A percentile compares a stretch with the other conserved stretches of the same genome.
Conservation (phyloP, 352 stramenopile genomes). For the Globisporangium cystogenes region DNA sequence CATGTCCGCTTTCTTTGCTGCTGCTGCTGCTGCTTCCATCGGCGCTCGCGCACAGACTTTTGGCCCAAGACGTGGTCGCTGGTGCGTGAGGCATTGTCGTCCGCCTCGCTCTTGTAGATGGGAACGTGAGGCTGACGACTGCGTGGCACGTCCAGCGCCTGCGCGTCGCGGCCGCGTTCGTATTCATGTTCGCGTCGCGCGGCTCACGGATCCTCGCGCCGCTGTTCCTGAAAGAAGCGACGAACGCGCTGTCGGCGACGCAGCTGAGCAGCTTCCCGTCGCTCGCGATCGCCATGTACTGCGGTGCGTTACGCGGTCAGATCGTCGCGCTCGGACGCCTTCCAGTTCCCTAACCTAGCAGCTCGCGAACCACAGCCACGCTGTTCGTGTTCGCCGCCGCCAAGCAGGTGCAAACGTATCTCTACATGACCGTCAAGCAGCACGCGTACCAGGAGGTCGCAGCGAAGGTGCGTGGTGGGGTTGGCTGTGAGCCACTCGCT, state of each 20-base stretch:
- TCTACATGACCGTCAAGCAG: conserved; percentile 95
- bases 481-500: neutral
- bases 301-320: conserved; percentile 20
- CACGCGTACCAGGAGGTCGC: conserved; percentile 95
- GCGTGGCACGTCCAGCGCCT: conserved; percentile 24
- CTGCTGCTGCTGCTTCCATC: neutral
- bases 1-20: neutral
- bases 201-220: conserved; percentile 61
- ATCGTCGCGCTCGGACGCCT: neutral
- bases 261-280: conserved; percentile 32
- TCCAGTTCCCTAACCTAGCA: neutral
- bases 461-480: conserved; percentile 56
- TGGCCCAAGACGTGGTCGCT: conserved; percentile 68
- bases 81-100: conserved; percentile 12
- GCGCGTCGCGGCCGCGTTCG: conserved; percentile 54
- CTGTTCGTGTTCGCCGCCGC: conserved; percentile 76
- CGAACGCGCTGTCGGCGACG: conserved; percentile 41
- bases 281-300: conserved; percentile 55
- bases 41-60: conserved; percentile 45
- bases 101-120: neutral
- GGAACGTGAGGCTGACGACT: neutral
- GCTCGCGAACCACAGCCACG: conserved; percentile 19
- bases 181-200: conserved; percentile 65
- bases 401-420: conserved; percentile 92
- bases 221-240: conserved; percentile 69